Base-by-base conservation (phyloP, 2,329 filamentous ascomycete species). In the Phaeosphaeriaceae sp. region DNA sequence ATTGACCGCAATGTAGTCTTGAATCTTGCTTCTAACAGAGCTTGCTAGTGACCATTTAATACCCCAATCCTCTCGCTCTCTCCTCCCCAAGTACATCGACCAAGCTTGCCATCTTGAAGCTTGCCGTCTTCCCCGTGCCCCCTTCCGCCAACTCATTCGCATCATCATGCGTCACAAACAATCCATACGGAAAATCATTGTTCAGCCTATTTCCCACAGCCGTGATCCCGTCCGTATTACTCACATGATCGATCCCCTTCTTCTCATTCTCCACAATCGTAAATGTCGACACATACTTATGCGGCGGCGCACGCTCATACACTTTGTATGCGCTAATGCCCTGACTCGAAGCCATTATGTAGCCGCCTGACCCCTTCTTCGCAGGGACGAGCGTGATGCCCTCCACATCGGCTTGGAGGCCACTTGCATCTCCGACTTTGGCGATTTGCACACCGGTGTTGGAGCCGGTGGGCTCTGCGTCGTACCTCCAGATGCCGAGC, bases 81-180 rank as follows among this genome's bases (percentile, higher is more conserved):
- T 70, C 64, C n/a, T 69, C 58, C 0, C 72, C 72, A 9, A 74
- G 50, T 1, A 73, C 60, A 55, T 74, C 71, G 3, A 50, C 60
- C n/a, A 74, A 40, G 40, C 72, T 73, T 0, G 64, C 72, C 17
- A 85, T 53, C 73, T 86, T 86, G 64, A 84, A 85, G 57, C 81
- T 84, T 0, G 83, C 82, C 58, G 82, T 74, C 0, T 74, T 71
- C 21, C 79, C 82, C 0, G 81, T 83, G 3, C 78, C 77, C 0
- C 83, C 82, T 6, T 68, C 78, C 0, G 78, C 71, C 7, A 84
- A 67, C 70, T 85, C 79, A 56, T 86, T 86, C 2, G 81, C 80
- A 67, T 86, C 84, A 60, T 86, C 83, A 56, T 85, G 83, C 13
- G 82, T 79, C 3, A 85, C 83, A 2, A 86, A 63, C 22, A 86